Evolutionary conservation across 805 yeast species (phyloP), one percentile per base, ranked within the genome.

Genomic region (Lachancea dasiensis): DNA sequence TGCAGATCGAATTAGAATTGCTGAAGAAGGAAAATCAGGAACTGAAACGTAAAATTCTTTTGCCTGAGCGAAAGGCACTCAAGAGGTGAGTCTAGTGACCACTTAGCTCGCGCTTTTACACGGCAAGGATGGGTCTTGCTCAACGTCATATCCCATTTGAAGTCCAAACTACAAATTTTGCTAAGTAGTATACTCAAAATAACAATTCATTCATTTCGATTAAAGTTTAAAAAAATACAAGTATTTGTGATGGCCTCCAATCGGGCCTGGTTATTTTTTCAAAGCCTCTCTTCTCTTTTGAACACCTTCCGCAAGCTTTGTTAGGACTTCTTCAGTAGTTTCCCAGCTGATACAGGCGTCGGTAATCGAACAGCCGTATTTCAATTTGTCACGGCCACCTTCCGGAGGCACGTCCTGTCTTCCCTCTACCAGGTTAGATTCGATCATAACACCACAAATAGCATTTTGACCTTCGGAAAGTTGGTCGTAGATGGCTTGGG

Each of bases 291-390:
- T 81, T 72, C 97, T 81, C 33, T 69, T 68, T 61, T 76, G 75
- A 21, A 90, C 92, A 43, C 95, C 95, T 23, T 73, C 73, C 18
- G 97, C 80, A 52, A 90, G 75, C 36, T 69, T 67, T 36, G 70
- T 72, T 51, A 90, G 70, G 39, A 86, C 90, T 18, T 61, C 65
- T 34, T 72, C 90, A 13, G 98, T 90, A 34, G 77, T 69, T 38
- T 83, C 92, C 86, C 95, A 86, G 43, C 86, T 75, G 44, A 90
- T 87, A 72, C 98, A 90, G 22, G 96, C 95, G 64, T 90, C 98
- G n/a, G 98, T 90, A 53, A 90, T 87, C 21, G 95, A 84, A 46
- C 87, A 85, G 46, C 98, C 98, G 66, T 90, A 90, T 56, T 82
- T 76, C 64, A 90, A 75, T 16, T 70, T 75, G 38, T 70, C 71